These are phyloP conservation scores for Chlamydomonas eustigma DNA, from an alignment of 139 green algal genomes.

Conservation along the genomic window DNA sequence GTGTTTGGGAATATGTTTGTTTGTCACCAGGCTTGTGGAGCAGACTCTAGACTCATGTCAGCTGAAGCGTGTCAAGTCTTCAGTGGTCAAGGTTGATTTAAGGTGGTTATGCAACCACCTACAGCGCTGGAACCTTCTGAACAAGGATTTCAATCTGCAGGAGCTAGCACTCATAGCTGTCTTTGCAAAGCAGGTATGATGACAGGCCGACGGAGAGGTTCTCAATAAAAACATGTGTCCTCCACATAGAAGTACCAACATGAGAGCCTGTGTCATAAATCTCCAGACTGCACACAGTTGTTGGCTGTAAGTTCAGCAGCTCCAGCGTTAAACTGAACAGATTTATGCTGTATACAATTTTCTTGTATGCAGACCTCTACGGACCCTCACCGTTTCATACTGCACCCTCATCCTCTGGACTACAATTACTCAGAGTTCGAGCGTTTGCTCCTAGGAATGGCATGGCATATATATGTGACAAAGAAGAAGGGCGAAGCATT, in stretches of 20 bases:
- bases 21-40: constrained; percentile 54
- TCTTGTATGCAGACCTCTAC: neutral
- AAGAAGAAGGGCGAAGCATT: constrained; percentile 51
- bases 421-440: constrained; percentile 73
- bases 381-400: neutral
- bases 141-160: constrained; percentile 60
- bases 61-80: constrained; percentile 53
- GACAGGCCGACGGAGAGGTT: too few species aligned
- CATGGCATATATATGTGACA: constrained; percentile 42
- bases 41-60: constrained; percentile 71
- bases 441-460: constrained; percentile 59
- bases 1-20: too few species aligned
- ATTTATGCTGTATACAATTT: too few species aligned
- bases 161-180: constrained; percentile 58
- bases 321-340: too few species aligned
- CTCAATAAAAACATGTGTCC: too few species aligned
- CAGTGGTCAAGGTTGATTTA: constrained; percentile 51
- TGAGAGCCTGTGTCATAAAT: too few species aligned
- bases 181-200: constrained; percentile 65
- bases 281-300: too few species aligned
- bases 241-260: too few species aligned
- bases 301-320: too few species aligned
- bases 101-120: constrained; percentile 65
- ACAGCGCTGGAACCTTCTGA: constrained; percentile 59
- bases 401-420: constrained; percentile 41